These are phyloP conservation scores for Plenodomus tracheiphilus DNA, from an alignment of 2,329 filamentous ascomycete genomes.

Conservation along the genomic window DNA sequence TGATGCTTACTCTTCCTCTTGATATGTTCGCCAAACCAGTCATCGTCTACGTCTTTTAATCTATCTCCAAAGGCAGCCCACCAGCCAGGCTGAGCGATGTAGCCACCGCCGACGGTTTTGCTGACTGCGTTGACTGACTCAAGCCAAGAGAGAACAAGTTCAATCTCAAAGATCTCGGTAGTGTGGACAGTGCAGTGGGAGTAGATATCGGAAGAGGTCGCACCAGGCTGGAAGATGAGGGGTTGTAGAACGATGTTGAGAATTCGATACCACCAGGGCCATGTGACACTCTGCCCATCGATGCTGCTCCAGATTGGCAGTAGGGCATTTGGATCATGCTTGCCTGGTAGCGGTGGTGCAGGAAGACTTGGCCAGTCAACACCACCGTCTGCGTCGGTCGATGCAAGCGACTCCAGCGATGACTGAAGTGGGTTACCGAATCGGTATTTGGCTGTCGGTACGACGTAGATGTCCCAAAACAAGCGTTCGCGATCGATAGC, in stretches of 20 bases:
- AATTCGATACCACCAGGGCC: slow-evolving; percentile 66
- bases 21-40: slow-evolving; percentile 38
- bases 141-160: slow-evolving; percentile 39
- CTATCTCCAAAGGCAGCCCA: slow-evolving; percentile 42
- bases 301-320: slow-evolving; percentile 76
- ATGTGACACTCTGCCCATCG: slow-evolving; percentile 59
- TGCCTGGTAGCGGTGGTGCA: slow-evolving; percentile 33
- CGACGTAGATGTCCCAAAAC: slow-evolving; percentile 64
- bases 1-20: slow-evolving; percentile 26
- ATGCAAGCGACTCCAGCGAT: slow-evolving; percentile 38
- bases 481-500: slow-evolving; percentile 68
- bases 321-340: slow-evolving; percentile 46
- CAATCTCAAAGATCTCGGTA: slow-evolving; percentile 37
- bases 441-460: slow-evolving; percentile 62
- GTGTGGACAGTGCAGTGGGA: slow-evolving; percentile 37
- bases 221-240: slow-evolving; percentile 64
- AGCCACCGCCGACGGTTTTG: slow-evolving; percentile 22
- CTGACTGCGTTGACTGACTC: slow-evolving; percentile 26
- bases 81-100: slow-evolving; percentile 22
- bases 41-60: slow-evolving; percentile 29
- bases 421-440: slow-evolving; percentile 58
- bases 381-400: slow-evolving; percentile 6
- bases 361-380: slow-evolving; percentile 24
- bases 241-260: slow-evolving; percentile 65
- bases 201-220: slow-evolving; percentile 57